Base-by-base conservation (phyloP, 768 basidiomycete species). In the Psilocybe cyanescens region DNA sequence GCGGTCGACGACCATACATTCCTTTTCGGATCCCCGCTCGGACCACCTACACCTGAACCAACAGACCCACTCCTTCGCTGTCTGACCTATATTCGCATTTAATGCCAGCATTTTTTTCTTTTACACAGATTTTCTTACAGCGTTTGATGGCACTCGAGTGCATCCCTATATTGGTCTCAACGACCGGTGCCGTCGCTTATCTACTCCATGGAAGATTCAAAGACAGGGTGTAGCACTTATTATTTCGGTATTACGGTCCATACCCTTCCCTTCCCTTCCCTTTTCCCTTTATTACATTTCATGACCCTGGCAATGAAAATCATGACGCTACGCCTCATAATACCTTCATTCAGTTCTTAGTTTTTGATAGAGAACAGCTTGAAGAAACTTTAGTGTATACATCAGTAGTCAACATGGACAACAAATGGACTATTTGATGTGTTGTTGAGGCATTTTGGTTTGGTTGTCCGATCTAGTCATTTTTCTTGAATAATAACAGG, bases 261-360 rank as follows among this genome's bases (percentile, higher is more conserved):
- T 65, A 66, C 63, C 63, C 65, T 58, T 58, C 63, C 65, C 56
- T 58, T 62, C 33, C 33, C 41, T 44, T 44, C n/a, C 11, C 14
- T 44, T 44, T 44, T 44, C 41, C 56, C 17, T 55, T 55, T 47
- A 51, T 58, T 64, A 56, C 59, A 64, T 67, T 61, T 69, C 58
- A 71, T 64, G 70, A 71, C 58, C 56, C 46, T 62, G 64, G 63
- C 64, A 69, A 64, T 67, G 67, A 69, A 65, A 61, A 60, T 67
- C 61, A 71, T 65, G 70, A 71, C 68, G 55, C 60, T 64, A 70
- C 65, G 59, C 61, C 59, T 65, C 51, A 39, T 53, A 62, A 35
- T 62, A 59, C n/a, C 33, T 35, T 35, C 55, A 56, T 44, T 12
- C 14, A 16, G 14, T 5, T 33, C 17, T 31, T 31, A 33, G 2